Base-by-base conservation (phyloP, 2,329 filamentous ascomycete species). In the Colletotrichum shisoi region DNA sequence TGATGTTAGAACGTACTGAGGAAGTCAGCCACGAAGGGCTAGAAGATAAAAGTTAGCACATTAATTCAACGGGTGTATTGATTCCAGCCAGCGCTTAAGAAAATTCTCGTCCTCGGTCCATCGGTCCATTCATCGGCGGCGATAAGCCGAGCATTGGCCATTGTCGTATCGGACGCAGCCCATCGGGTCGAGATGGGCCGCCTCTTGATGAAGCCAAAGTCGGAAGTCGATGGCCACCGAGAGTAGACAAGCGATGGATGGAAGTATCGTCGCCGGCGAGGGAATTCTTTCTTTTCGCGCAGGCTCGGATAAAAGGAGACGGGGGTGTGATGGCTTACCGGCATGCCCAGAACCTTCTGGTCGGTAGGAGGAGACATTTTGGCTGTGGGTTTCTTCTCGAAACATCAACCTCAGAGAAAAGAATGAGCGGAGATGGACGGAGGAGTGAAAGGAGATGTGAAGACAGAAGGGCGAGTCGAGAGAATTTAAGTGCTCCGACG, bases 1-100 rank as follows among this genome's bases (percentile, higher is more conserved):
- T n/a, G 24, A n/a, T 45, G 48, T 15, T 40, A 4, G 1, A 71
- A 95, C 94, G 79, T 96, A 96, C 93, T 98, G 89, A 98, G 81
- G 89, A 98, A 98, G 87, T 98, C 94, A 80, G 96, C 92, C 81
- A 97, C 79, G 88, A 98, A 98, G 82, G 92, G 92, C 90, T 96
- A 78, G 72, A 69, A 65, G 46, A 70, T 63, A 60, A n/a, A 68
- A 68, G 76, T 82, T 77, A 83, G 79, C 74, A 48, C 4, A 15
- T 9, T 27, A 5, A 21, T 42, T 13, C 9, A 19, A 17, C 54
- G 1, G 7, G 8, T 15, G 3, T 37, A 2, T 15, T 9, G 4
- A 19, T 57, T 4, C 31, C 49, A 34, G 0, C 42, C 31, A 4
- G 24, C 31, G 1, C 19, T 15, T 13, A 5, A 21, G 8, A 42